phyloP scores from a whole-genome alignment of 192 early-diverging fungal genomes.

The Podila minutissima region DNA sequence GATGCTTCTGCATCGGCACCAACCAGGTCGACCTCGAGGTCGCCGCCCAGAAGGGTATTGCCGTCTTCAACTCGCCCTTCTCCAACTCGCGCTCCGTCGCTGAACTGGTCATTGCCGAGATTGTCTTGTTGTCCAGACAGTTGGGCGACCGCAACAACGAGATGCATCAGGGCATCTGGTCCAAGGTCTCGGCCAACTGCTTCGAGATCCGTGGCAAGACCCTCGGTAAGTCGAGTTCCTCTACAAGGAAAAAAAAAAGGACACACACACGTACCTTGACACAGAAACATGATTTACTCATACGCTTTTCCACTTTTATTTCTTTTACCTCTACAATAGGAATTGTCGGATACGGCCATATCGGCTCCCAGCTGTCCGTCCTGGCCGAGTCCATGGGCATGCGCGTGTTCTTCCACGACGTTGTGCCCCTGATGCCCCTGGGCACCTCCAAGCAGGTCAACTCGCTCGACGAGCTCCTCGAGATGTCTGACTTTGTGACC shows the following conservation, averaged over 20 bases:
- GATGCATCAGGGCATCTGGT: conserved; percentile 94
- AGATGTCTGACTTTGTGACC: conserved; percentile 88
- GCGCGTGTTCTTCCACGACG: conserved; percentile 93
- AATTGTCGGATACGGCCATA: conserved; percentile 99
- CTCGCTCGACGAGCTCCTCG: conserved; percentile 83
- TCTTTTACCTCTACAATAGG: conserved; percentile 52
- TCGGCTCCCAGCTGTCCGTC: conserved; percentile 97
- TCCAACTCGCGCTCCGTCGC: conserved; percentile 96
- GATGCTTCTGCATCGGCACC: conserved; percentile 59
- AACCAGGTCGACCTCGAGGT: conserved; percentile 85
- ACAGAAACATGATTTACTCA: not conserved
- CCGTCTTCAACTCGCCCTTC: conserved; percentile 99
- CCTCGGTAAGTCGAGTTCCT: conserved; percentile 56
- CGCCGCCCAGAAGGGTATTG: conserved; percentile 89
- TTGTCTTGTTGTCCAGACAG: conserved; percentile 91
- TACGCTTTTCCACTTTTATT: conserved; percentile 1
- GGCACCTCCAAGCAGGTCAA: conserved; percentile 80
- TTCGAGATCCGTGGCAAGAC: conserved; percentile 97
- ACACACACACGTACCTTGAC: not conserved
- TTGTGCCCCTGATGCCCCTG: conserved; percentile 90
- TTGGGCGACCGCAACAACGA: conserved; percentile 95
- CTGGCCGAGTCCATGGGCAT: conserved; percentile 97
- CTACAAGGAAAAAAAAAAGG: no score
- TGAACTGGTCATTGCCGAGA: conserved; percentile 94
- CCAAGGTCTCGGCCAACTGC: conserved; percentile 87